phyloP scores from a whole-genome alignment of 2,329 filamentous ascomycete genomes.

The Endothia cerciana region DNA sequence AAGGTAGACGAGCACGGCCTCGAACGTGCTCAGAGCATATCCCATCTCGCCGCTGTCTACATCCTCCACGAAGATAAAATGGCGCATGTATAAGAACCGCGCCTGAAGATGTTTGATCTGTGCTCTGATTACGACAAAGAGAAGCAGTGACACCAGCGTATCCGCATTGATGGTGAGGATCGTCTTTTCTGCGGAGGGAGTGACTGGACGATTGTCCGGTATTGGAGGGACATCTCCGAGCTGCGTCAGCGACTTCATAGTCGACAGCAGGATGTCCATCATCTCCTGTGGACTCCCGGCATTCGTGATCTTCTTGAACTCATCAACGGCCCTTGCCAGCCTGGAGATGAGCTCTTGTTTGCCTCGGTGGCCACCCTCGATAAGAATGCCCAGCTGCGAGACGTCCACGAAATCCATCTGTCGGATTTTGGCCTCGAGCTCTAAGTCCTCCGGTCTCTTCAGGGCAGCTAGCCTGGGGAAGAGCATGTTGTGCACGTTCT shows the following conservation, averaged over 20 bases:
- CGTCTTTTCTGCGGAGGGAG: constrained; percentile 53
- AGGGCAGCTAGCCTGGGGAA: constrained; percentile 82
- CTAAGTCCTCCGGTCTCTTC: constrained; percentile 79
- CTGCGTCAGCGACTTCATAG: constrained; percentile 81
- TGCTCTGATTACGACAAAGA: constrained; percentile 91
- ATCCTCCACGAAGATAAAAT: constrained; percentile 97
- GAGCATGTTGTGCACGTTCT: constrained; percentile 88
- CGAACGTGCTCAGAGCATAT: constrained; percentile 93
- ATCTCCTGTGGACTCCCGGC: constrained; percentile 86
- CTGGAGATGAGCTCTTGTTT: constrained; percentile 82
- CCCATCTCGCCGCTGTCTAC: constrained; percentile 96
- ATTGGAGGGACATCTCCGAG: constrained; percentile 53
- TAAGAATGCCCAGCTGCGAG: constrained; percentile 87
- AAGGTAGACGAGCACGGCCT: constrained; percentile 90
- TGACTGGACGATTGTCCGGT: constrained; percentile 41
- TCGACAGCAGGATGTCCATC: constrained; percentile 78
- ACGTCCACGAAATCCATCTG: constrained; percentile 95
- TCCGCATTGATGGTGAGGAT: constrained; percentile 77
- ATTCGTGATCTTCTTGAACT: constrained; percentile 82
- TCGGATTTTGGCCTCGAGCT: constrained; percentile 85
- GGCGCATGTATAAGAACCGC: constrained; percentile 89
- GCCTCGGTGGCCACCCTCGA: constrained; percentile 75
- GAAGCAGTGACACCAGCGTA: constrained; percentile 85
- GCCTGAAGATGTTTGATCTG: constrained; percentile 87
- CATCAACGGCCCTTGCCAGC: constrained; percentile 78